Conservation (phyloP, 495 filamentous ascomycete species). For the Xylaria telfairii region DNA sequence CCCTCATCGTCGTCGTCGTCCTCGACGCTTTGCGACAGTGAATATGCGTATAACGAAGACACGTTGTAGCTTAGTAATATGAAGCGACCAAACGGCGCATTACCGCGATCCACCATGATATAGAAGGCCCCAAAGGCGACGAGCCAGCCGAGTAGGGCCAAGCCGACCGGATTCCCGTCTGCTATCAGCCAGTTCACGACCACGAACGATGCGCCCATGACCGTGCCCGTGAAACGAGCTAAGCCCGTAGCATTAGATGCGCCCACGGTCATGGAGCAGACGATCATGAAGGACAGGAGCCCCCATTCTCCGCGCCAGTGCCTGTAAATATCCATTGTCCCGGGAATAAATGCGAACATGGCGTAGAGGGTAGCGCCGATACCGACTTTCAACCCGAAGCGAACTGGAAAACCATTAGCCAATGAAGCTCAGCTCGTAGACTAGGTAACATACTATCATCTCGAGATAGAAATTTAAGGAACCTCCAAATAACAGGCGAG, state of each 20-base stretch:
- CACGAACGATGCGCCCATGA: constrained; percentile 78
- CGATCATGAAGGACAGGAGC: constrained; percentile 94
- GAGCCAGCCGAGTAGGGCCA: constrained; percentile 79
- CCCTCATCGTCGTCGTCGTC: constrained; percentile 86
- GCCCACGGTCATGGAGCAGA: constrained; percentile 96
- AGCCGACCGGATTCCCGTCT: constrained; percentile 70
- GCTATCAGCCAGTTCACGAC: constrained; percentile 78
- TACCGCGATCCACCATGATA: constrained; percentile 81
- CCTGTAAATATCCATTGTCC: constrained; percentile 77
- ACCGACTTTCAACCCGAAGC: constrained; percentile 91
- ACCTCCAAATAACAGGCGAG: constrained; percentile 47
- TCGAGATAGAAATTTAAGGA: constrained; percentile 51
- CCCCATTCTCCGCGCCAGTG: constrained; percentile 98
- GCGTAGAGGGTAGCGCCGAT: constrained; percentile 86
- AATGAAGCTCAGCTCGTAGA: constrained; percentile 9
- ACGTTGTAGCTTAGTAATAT: constrained; percentile 95
- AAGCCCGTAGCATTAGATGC: constrained; percentile 90
- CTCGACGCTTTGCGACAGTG: constrained; percentile 75
- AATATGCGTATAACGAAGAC: constrained; percentile 94
- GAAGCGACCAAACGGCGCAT: constrained; percentile 91
- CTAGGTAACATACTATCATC: constrained; percentile 54
- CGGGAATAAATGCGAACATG: constrained; percentile 80
- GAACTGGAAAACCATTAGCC: constrained; percentile 48
- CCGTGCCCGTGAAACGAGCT: constrained; percentile 86
- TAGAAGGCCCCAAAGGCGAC: constrained; percentile 85